Evolutionary conservation across 371 early-diverging fungal species (phyloP).

Genomic region (Mucor mucedo): DNA sequence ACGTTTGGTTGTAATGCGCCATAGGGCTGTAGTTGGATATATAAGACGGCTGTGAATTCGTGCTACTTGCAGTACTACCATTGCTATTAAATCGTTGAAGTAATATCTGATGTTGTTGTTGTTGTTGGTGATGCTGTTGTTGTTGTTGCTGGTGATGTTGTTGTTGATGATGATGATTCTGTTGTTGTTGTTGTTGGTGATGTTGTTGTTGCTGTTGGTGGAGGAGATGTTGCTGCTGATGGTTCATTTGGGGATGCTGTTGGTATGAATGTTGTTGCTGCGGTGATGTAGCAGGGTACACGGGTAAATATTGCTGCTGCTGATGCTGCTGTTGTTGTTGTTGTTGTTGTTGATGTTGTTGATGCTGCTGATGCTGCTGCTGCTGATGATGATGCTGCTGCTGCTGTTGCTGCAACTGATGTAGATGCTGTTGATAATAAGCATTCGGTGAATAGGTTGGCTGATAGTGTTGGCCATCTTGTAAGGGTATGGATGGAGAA

Average conservation of each 20-base stretch:
- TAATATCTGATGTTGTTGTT: conserved; percentile 15
- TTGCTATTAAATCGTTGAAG: conserved; percentile 30
- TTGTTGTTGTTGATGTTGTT: neutral
- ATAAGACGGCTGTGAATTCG: conserved; percentile 24
- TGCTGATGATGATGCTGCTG: conserved; percentile 6
- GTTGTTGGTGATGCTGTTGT: conserved; percentile 4
- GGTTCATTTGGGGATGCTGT: neutral
- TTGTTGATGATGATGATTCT: conserved; percentile 1
- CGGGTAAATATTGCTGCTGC: conserved; percentile 12
- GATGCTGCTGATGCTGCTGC: conserved; percentile 5
- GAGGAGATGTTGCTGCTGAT: conserved; percentile 10
- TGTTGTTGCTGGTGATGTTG: conserved; percentile 12
- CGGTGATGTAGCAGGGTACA: conserved; percentile 1
- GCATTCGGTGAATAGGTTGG: neutral
- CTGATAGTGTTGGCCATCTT: conserved; percentile 3
- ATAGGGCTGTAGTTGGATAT: conserved; percentile 15
- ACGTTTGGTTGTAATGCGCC: conserved; percentile 12
- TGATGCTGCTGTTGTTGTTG: conserved; percentile 14
- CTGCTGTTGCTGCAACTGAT: conserved; percentile 9
- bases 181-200: conserved; percentile 15
- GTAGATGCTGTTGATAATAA: neutral
- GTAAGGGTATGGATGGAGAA: neutral
- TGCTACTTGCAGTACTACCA: conserved; percentile 16
- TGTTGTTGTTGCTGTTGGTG: conserved; percentile 5
- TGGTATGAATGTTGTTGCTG: conserved; percentile 6